These are phyloP conservation scores for Cymbidium sinense DNA, from an alignment of 106 monocot species.

Conservation along the genomic window DNA sequence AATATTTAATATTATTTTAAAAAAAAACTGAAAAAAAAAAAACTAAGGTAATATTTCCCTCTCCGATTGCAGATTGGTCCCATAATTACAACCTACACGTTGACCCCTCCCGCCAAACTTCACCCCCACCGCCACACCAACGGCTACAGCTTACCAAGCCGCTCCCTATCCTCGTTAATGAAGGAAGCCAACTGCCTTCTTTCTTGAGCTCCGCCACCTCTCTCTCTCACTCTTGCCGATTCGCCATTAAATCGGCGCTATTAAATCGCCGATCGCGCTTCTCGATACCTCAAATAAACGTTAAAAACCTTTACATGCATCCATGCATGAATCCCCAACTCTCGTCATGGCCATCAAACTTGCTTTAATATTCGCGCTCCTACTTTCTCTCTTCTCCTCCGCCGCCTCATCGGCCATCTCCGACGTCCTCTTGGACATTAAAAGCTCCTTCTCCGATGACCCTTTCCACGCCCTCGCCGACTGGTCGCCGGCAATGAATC, in stretches of 20 bases:
- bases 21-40: too few relatives aligned
- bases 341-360: background rate
- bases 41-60: too few relatives aligned
- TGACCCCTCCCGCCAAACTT: too few relatives aligned
- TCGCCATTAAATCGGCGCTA: too few relatives aligned
- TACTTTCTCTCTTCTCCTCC: background rate
- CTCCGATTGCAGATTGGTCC: too few relatives aligned
- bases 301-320: too few relatives aligned
- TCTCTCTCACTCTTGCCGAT: too few relatives aligned
- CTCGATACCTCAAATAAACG: too few relatives aligned
- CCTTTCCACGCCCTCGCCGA: conserved; percentile 34
- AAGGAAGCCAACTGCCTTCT: background rate
- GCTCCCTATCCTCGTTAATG: background rate
- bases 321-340: background rate
- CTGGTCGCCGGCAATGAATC: conserved; percentile 37
- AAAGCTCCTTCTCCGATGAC: conserved; percentile 54
- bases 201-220: background rate
- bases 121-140: background rate
- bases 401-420: background rate
- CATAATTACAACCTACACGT: too few relatives aligned
- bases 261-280: too few relatives aligned
- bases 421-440: conserved; percentile 43
- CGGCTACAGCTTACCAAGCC: background rate
- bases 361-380: conserved; percentile 10
- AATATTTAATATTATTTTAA: too few relatives aligned